Evolutionary conservation across 2,329 filamentous ascomycete species (phyloP).

Genomic region (Alternaria longipes): DNA sequence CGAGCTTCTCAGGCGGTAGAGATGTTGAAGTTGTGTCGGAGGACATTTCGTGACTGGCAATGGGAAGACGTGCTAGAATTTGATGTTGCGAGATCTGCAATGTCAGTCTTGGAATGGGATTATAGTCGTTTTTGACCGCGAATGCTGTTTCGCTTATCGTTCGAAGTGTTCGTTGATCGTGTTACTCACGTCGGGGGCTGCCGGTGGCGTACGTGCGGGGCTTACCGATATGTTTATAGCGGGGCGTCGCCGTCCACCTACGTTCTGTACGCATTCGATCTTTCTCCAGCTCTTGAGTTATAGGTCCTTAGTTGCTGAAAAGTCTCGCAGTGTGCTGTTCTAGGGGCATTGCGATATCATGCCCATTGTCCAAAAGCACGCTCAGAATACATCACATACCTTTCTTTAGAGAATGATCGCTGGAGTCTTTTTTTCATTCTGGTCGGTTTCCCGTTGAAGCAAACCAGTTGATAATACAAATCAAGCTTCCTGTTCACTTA

Average conservation of each 20-base stretch:
- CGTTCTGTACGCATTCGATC: neutral
- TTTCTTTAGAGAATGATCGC: neutral
- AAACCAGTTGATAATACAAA: neutral
- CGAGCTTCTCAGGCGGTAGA: constrained; percentile 1
- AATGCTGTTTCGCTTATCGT: neutral
- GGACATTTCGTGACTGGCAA: constrained; percentile 8
- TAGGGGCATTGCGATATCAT: neutral
- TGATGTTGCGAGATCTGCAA: neutral
- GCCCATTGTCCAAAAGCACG: neutral
- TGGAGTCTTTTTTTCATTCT: neutral
- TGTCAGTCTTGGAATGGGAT: neutral
- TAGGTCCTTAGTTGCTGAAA: neutral
- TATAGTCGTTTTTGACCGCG: neutral
- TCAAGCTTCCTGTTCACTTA: neutral
- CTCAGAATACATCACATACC: neutral
- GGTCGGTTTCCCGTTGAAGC: neutral
- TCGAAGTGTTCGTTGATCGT: neutral
- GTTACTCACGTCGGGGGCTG: constrained; percentile 4
- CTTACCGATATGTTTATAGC: constrained; percentile 2
- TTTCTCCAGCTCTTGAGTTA: neutral
- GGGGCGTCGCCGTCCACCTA: constrained; percentile 2
- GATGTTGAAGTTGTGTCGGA: neutral
- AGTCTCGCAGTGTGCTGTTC: neutral
- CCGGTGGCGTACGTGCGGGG: constrained; percentile 14
- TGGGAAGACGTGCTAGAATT: neutral